Percentiles rank a stretch among this genome's conserved stretches.
Conservation (phyloP, 2,329 filamentous ascomycete species). For the Sclerotinia trifoliorum region DNA sequence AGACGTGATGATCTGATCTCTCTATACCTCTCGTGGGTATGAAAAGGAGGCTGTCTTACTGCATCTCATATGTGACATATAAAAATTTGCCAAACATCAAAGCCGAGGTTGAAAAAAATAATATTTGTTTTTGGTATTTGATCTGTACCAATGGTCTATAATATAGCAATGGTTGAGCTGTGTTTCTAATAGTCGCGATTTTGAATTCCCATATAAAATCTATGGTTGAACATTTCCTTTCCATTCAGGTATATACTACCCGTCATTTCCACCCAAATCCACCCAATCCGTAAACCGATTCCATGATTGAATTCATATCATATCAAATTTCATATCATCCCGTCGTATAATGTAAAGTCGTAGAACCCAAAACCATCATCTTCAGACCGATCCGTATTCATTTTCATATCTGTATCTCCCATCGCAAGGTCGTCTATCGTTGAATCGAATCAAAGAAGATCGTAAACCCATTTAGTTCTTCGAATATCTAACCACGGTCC, state of each 20-base stretch:
- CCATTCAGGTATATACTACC: neutral
- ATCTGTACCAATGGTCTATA: conserved; percentile 5
- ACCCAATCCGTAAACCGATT: conserved; percentile 1
- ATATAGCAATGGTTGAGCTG: conserved; percentile 7
- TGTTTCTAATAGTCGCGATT: neutral
- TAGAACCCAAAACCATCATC: conserved; percentile 3
- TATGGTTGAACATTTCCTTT: conserved; percentile 3
- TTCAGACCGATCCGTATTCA: neutral
- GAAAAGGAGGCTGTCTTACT: neutral
- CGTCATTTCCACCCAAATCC: neutral
- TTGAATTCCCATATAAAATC: neutral
- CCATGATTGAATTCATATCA: neutral
- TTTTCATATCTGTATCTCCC: neutral
- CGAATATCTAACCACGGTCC: conserved; percentile 31
- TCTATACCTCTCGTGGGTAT: neutral
- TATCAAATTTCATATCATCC: conserved; percentile 4
- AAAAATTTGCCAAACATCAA: neutral
- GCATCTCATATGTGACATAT: neutral
- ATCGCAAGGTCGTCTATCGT: neutral
- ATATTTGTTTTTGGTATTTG: neutral
- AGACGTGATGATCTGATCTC: no score
- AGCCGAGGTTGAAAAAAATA: neutral
- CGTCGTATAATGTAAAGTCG: conserved; percentile 2
- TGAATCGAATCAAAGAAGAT: neutral
- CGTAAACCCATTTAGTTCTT: conserved; percentile 3